phyloP scores from a whole-genome alignment of 768 basidiomycete species.

The Chiua virens region DNA sequence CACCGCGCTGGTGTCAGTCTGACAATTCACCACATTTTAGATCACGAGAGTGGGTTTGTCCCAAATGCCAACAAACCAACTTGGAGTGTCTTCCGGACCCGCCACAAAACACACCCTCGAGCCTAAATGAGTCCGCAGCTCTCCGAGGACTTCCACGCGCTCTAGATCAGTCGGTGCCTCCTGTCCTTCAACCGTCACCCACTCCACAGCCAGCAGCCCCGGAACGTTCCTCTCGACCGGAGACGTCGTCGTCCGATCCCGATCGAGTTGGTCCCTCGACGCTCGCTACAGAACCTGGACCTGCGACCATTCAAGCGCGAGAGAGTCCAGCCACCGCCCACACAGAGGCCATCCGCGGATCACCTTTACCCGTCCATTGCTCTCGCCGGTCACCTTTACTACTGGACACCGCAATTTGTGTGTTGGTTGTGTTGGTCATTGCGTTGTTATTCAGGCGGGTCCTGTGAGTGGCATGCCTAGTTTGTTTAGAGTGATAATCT shows the following conservation, averaged over 20 bases:
- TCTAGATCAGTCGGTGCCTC: conserved; percentile 14
- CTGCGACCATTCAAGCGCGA: conserved; percentile 8
- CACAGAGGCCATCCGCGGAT: conserved; percentile 20
- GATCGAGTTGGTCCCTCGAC: conserved; percentile 17
- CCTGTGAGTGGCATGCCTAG: conserved; percentile 32
- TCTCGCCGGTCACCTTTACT: conserved; percentile 53
- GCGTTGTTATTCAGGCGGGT: conserved; percentile 66
- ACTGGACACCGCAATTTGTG: conserved; percentile 72
- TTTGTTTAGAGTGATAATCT: conserved; percentile 19
- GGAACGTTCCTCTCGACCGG: conserved; percentile 17
- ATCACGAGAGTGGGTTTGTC: conserved; percentile 80
- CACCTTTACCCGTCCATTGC: conserved; percentile 14
- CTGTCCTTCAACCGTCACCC: conserved; percentile 15
- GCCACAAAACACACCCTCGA: conserved; percentile 14
- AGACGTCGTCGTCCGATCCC: conserved; percentile 13
- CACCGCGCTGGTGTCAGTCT: conserved; percentile 5
- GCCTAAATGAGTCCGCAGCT: conserved; percentile 13
- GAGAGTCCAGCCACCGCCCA: conserved; percentile 7
- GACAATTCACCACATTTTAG: conserved; percentile 37
- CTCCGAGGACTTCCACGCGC: conserved; percentile 25
- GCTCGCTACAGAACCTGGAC: conserved; percentile 9
- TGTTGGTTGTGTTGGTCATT: conserved; percentile 66
- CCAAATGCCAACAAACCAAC: conserved; percentile 69
- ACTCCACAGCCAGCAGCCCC: conserved; percentile 14
- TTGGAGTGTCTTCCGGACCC: conserved; percentile 72